Percentiles rank a stretch among this genome's conserved stretches.
Evolutionary conservation across 176 grass and related monocot species (phyloP).

Genomic region (Dendrocalamus sinicus): DNA sequence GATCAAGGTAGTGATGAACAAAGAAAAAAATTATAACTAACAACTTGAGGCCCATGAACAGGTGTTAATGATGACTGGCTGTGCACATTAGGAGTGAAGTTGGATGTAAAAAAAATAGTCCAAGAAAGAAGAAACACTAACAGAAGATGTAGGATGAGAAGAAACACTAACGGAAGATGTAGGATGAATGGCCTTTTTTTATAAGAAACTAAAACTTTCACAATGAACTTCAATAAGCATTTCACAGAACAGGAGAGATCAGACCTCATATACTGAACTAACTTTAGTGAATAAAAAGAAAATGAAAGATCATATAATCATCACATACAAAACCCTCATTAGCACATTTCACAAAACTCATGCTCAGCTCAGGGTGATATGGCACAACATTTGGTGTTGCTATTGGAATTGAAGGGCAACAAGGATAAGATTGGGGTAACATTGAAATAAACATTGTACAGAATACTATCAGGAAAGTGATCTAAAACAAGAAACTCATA

Average conservation of each 20-base stretch:
- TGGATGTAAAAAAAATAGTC: background rate
- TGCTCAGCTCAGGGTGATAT: background rate
- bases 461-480: conserved; percentile 4
- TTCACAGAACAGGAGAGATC: background rate
- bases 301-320: background rate
- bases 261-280: background rate
- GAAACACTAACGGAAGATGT: background rate
- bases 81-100: background rate
- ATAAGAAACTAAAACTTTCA: background rate
- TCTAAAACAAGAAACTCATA: background rate
- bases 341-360: conserved; percentile 25
- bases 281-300: background rate
- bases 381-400: background rate
- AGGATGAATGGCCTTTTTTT: background rate
- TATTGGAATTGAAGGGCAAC: conserved; percentile 5
- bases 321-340: background rate
- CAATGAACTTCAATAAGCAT: background rate
- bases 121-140: background rate
- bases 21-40: background rate
- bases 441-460: background rate
- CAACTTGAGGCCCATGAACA: conserved; percentile 1
- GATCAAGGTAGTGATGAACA: background rate
- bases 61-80: background rate
- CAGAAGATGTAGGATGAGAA: background rate
- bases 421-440: background rate